Conservation (phyloP, 2,329 filamentous ascomycete species). For the Sporothrix dimorphospora region DNA sequence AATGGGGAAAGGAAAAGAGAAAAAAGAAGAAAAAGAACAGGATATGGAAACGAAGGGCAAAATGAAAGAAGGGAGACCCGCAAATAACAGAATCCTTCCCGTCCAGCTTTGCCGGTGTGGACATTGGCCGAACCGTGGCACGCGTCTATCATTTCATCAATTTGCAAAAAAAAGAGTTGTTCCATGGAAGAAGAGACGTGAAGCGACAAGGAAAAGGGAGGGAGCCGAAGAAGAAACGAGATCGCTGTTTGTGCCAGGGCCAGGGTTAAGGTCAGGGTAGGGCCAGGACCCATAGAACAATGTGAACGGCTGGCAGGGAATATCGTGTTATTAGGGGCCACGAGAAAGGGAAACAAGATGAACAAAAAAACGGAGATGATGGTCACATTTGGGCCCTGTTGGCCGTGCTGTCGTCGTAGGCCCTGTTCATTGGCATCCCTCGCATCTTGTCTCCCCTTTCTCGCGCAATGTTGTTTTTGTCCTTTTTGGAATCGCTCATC, state of each 20-base stretch:
- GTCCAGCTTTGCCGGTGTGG: not conserved
- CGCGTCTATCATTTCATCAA: not conserved
- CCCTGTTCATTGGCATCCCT: not conserved
- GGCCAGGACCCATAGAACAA: not conserved
- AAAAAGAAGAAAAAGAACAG: not conserved
- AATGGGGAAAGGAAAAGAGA: not conserved
- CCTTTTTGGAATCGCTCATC: constrained; percentile 9
- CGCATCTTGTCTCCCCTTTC: constrained; percentile 3
- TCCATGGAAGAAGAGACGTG: not conserved
- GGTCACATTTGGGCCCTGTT: constrained; percentile 17
- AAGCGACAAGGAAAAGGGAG: not conserved
- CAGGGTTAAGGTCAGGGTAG: not conserved
- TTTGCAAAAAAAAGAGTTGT: not conserved
- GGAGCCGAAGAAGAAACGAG: not conserved
- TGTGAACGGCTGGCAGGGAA: constrained; percentile 6
- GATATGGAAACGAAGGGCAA: not conserved
- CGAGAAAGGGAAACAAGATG: not conserved
- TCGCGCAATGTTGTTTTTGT: not conserved
- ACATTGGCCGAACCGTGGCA: constrained; percentile 3
- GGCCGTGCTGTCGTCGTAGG: constrained; percentile 1
- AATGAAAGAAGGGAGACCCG: not conserved
- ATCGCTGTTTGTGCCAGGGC: not conserved
- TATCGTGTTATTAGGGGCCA: not conserved
- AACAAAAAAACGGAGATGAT: constrained; percentile 15
- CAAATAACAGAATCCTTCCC: constrained; percentile 2